A percentile compares a stretch with the other conserved stretches of the same genome.
phyloP scores from a whole-genome alignment of 2,329 filamentous ascomycete species.

The Sporothrix sp. region DNA sequence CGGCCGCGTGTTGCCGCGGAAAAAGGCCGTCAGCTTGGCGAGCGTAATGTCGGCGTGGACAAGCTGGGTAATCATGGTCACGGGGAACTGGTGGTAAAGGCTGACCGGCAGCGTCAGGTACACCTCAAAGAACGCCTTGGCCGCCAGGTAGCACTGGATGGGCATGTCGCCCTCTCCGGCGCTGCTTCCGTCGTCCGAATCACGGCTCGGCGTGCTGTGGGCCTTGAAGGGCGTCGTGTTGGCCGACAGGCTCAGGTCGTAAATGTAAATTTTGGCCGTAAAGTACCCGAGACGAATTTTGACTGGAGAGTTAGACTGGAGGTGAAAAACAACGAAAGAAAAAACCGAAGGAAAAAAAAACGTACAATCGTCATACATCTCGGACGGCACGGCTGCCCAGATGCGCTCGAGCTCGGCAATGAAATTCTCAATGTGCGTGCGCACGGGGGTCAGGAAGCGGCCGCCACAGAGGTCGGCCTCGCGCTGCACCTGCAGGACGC shows the following conservation, averaged over 20 bases:
- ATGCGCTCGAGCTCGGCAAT: conserved; percentile 11
- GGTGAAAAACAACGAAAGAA: background rate
- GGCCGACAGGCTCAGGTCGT: conserved; percentile 16
- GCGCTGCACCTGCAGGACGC: conserved; percentile 13
- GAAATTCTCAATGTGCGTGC: conserved; percentile 12
- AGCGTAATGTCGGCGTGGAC: conserved; percentile 18
- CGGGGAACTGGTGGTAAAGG: conserved; percentile 14
- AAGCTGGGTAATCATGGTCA: conserved; percentile 15
- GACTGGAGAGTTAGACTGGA: conserved; percentile 3
- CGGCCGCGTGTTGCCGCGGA: conserved; percentile 13
- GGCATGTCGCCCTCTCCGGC: conserved; percentile 1
- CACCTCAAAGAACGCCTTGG: conserved; percentile 14
- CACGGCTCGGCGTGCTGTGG: conserved; percentile 8
- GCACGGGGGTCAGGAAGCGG: conserved; percentile 9
- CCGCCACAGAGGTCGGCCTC: conserved; percentile 15
- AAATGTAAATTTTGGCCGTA: conserved; percentile 17
- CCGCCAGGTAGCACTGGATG: conserved; percentile 15
- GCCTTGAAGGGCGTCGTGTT: conserved; percentile 6
- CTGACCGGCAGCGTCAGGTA: conserved; percentile 17
- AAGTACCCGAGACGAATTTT: conserved; percentile 16
- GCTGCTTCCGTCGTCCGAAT: conserved; percentile 6
- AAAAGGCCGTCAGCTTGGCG: conserved; percentile 18
- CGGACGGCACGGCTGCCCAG: conserved; percentile 9
- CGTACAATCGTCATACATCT: conserved; percentile 11
- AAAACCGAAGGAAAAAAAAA: background rate